A percentile compares a stretch with the other conserved stretches of the same genome.
These are phyloP conservation scores for Exobasidium rhododendri DNA, from an alignment of 1,284 basidiomycete genomes.

Conservation along the genomic window DNA sequence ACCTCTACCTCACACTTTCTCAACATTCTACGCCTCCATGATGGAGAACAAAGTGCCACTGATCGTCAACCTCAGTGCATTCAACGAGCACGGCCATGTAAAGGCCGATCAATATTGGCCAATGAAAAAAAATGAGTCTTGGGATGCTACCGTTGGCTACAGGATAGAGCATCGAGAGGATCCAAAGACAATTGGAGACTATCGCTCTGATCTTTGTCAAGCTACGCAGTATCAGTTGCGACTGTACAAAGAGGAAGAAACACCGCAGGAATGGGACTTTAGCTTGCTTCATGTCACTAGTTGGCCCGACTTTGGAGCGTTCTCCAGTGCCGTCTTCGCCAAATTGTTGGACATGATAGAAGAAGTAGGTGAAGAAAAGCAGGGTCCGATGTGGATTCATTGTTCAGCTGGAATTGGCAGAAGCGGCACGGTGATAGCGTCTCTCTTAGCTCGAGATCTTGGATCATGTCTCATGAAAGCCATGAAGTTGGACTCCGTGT, in stretches of 20 bases:
- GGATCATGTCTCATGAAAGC: not conserved
- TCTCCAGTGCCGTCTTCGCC: conserved; percentile 54
- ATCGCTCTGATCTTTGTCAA: conserved; percentile 7
- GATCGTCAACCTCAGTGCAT: conserved; percentile 50
- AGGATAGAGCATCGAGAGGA: not conserved
- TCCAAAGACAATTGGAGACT: conserved; percentile 10
- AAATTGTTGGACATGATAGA: conserved; percentile 34
- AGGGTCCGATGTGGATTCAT: conserved; percentile 69
- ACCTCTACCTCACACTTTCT: conserved; percentile 81
- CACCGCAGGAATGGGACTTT: conserved; percentile 6
- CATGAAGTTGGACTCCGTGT: not conserved
- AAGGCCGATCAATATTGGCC: conserved; percentile 53
- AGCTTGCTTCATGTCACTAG: conserved; percentile 69
- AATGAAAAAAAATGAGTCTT: not conserved
- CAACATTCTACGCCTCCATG: conserved; percentile 67
- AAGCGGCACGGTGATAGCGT: conserved; percentile 60
- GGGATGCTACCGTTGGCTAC: not conserved
- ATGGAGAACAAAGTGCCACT: conserved; percentile 21
- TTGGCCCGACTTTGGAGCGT: conserved; percentile 81
- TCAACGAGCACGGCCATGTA: conserved; percentile 29
- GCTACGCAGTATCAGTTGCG: not conserved
- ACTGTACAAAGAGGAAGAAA: not conserved
- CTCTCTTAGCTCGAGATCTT: conserved; percentile 23
- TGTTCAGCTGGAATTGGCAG: conserved; percentile 62
- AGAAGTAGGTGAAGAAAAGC: conserved; percentile 28